A percentile compares a stretch with the other conserved stretches of the same genome.
These are phyloP conservation scores for Exophiala bonariae DNA, from an alignment of 2,329 filamentous ascomycete genomes.

Conservation along the genomic window DNA sequence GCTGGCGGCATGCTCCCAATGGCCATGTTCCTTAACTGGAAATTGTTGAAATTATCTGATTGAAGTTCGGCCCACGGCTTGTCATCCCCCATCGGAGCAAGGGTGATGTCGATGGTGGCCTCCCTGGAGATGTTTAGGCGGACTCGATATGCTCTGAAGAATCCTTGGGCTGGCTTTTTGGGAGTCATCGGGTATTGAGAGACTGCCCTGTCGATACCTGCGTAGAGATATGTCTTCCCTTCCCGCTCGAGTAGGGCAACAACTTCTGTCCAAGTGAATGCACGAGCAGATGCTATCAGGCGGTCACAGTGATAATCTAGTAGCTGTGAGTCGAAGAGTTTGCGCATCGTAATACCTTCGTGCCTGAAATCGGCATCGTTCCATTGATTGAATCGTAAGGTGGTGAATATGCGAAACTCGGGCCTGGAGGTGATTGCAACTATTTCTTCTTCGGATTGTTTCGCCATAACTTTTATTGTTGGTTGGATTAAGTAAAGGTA, in stretches of 20 bases:
- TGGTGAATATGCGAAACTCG: background rate
- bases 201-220: background rate
- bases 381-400: background rate
- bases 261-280: constrained; percentile 6
- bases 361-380: background rate
- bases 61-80: constrained; percentile 1
- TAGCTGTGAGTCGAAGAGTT: background rate
- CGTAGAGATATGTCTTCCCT: background rate
- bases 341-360: background rate
- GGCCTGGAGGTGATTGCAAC: background rate
- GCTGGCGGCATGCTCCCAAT: no score
- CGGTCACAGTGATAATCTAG: constrained; percentile 6
- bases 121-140: constrained; percentile 12
- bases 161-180: background rate
- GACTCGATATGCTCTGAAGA: constrained; percentile 6
- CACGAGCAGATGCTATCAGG: background rate
- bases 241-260: background rate
- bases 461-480: no score
- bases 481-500: no score
- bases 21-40: no score
- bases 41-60: background rate
- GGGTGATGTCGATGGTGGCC: constrained; percentile 11
- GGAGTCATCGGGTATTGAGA: background rate
- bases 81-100: constrained; percentile 12
- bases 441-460: no score